Evolutionary conservation across 1,139 yeast species (phyloP).

Genomic region (Yamadazyma membranifaciens): DNA sequence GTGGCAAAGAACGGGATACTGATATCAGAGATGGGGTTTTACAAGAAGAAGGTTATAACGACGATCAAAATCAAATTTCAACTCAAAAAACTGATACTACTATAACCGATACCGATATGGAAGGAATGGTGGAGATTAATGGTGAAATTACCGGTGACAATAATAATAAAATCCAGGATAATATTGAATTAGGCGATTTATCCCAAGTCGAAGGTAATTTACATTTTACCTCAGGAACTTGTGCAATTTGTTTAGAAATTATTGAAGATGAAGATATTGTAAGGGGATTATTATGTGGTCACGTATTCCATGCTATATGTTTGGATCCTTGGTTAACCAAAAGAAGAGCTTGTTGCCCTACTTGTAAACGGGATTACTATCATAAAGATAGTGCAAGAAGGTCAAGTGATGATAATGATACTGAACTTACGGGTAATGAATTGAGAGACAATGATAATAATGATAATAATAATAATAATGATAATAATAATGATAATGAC

Average conservation of each 20-base stretch:
- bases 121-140: background rate
- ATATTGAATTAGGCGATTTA: slow-evolving; percentile 6
- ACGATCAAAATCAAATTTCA: slow-evolving; percentile 3
- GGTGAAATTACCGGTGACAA: background rate
- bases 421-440: background rate
- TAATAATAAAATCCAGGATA: slow-evolving; percentile 1
- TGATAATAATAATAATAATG: slow-evolving; percentile 1
- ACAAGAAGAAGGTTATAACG: slow-evolving; percentile 26
- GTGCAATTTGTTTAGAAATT: slow-evolving; percentile 76
- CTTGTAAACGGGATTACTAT: slow-evolving; percentile 74
- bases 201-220: slow-evolving; percentile 18
- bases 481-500: slow-evolving; percentile 4
- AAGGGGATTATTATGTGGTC: slow-evolving; percentile 78
- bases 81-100: background rate
- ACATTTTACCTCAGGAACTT: slow-evolving; percentile 68
- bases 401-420: slow-evolving; percentile 5
- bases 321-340: slow-evolving; percentile 80
- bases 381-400: slow-evolving; percentile 26
- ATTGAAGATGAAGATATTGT: slow-evolving; percentile 64
- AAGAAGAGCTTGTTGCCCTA: slow-evolving; percentile 80
- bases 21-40: slow-evolving; percentile 34
- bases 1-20: slow-evolving; percentile 46
- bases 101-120: background rate
- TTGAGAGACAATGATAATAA: slow-evolving; percentile 1
- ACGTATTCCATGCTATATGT: slow-evolving; percentile 78